Evolutionary conservation across 2,329 filamentous ascomycete species (phyloP).

Genomic region (Cryphonectria japonica): DNA sequence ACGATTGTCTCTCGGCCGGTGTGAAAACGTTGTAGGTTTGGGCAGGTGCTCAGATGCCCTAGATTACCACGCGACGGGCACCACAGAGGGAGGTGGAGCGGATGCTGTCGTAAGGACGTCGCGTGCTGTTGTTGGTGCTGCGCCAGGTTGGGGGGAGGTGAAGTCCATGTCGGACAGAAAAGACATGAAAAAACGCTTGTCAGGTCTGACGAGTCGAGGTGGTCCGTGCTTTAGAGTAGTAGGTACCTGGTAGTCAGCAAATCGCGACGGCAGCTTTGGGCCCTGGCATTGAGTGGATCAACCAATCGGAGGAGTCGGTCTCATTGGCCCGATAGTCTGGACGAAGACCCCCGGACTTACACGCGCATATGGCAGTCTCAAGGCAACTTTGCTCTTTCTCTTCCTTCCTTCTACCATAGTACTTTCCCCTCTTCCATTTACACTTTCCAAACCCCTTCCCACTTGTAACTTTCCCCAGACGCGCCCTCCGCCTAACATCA

Average conservation of each 20-base stretch:
- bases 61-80: neutral
- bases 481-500: neutral
- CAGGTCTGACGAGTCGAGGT: conserved; percentile 1
- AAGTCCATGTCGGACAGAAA: neutral
- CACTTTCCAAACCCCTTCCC: neutral
- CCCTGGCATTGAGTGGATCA: neutral
- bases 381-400: conserved; percentile 7
- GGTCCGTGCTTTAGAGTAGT: conserved; percentile 8
- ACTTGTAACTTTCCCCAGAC: neutral
- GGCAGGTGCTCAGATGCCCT: neutral
- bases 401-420: neutral
- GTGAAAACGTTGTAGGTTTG: neutral
- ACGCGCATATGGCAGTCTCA: neutral
- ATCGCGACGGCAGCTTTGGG: neutral
- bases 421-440: neutral
- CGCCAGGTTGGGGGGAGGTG: neutral
- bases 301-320: conserved; percentile 6
- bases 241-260: neutral
- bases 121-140: neutral
- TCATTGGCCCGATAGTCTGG: neutral
- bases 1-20: neutral
- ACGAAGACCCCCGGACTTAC: conserved; percentile 10
- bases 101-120: neutral
- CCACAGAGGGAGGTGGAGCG: neutral
- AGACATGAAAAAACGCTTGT: conserved; percentile 3